Base-by-base conservation (phyloP, 257 asterid genomes). In the Salvia hispanica region DNA sequence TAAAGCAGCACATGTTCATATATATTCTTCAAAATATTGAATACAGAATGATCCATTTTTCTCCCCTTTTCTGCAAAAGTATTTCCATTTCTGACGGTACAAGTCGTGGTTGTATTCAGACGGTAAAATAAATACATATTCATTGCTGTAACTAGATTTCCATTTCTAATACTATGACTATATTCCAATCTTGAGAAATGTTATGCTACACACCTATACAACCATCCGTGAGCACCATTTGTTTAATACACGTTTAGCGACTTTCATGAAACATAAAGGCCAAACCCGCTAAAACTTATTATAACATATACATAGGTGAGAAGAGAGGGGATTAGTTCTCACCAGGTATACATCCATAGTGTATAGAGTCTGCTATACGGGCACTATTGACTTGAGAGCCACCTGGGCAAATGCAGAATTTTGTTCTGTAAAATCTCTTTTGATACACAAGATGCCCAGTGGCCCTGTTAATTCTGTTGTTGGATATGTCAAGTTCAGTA, bases 371-470 rank as follows among this genome's bases (percentile, higher is more conserved):
- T 70, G 99, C 77, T 76, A 94, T 83, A 61, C 99, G 96, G 68
- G 97, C 99, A 75, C 99, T 94, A 74, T 94, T 94, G 80, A 94
- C 99, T 82, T 94, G 99, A 74, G 99, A 94, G 77, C 97, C 99
- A 75, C 99, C 97, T 13, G 99, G 99, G 81, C 99, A 94, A 71
- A 94, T 85, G 82, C 99, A 94, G 85, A 88, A 94, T 75, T 94
- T 94, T 34, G 87, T 85, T 74, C 80, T 80, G 81, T 94, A 94
- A 79, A 94, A 94, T 64, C 89, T 85, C 91, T 84, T 91, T 64
- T 94, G 99, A 75, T 94, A 94, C 71, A 81, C 79, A 6, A 91
- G 87, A 77, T 77, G 91, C 62, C 99, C 99, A n/a, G 82, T 79
- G 59, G 96, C 96, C 83, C 99, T 84, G 80, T 78, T 88, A 69